A percentile compares a stretch with the other conserved stretches of the same genome.
Evolutionary conservation across 2,329 filamentous ascomycete genomes (phyloP).

Genomic region (Cladosporium austrohemisphaericum): DNA sequence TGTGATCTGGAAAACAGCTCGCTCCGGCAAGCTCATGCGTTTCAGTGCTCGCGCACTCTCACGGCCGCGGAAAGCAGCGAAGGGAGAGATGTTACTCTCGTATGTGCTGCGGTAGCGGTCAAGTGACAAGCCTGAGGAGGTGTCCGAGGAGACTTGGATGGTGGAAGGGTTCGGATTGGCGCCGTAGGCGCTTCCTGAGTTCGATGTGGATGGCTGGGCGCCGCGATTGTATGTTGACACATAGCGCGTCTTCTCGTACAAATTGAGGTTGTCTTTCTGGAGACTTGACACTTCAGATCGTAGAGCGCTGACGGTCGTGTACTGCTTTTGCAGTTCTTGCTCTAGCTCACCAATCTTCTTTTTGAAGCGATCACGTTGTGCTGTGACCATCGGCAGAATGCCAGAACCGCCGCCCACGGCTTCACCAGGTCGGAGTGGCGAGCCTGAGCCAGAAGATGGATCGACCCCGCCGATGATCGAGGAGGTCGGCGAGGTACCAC

Average conservation of each 20-base stretch:
- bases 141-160: slow-evolving; percentile 57
- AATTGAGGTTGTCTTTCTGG: slow-evolving; percentile 90
- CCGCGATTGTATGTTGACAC: slow-evolving; percentile 86
- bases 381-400: slow-evolving; percentile 96
- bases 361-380: slow-evolving; percentile 97
- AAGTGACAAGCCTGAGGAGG: slow-evolving; percentile 29
- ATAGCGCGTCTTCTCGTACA: slow-evolving; percentile 98
- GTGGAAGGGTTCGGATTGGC: slow-evolving; percentile 71
- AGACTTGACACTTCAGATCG: slow-evolving; percentile 86
- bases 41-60: slow-evolving; percentile 89
- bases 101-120: slow-evolving; percentile 90
- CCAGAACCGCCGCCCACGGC: slow-evolving; percentile 73
- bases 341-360: slow-evolving; percentile 90
- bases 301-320: slow-evolving; percentile 77
- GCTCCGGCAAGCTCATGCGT: slow-evolving; percentile 86
- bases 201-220: slow-evolving; percentile 54
- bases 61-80: slow-evolving; percentile 90
- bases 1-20: slow-evolving; percentile 85
- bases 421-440: slow-evolving; percentile 58
- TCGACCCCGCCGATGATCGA: slow-evolving; percentile 98
- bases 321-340: slow-evolving; percentile 78
- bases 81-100: slow-evolving; percentile 91
- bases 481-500: slow-evolving; percentile 82
- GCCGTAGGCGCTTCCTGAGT: slow-evolving; percentile 59
- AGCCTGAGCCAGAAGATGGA: slow-evolving; percentile 51